These are phyloP conservation scores for Tuber indicum DNA, from an alignment of 495 filamentous ascomycete genomes.

Conservation along the genomic window DNA sequence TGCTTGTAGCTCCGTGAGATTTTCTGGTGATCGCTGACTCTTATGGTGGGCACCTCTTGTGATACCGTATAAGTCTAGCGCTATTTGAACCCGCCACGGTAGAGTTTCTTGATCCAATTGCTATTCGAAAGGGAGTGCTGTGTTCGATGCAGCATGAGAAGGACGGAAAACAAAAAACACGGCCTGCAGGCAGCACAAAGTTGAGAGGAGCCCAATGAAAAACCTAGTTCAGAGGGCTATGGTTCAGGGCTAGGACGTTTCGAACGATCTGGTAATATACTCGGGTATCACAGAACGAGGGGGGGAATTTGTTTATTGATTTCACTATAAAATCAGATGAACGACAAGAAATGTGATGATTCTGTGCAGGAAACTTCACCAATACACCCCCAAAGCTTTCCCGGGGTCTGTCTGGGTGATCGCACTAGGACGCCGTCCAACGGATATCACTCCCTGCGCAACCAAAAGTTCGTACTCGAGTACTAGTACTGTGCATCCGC, in stretches of 20 bases:
- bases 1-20: not conserved
- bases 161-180: not conserved
- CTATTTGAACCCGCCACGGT: not conserved
- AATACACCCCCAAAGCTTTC: not conserved
- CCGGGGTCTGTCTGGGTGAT: not conserved
- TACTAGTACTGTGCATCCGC: not conserved
- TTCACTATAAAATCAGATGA: not conserved
- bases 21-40: not conserved
- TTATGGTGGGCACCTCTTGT: not conserved
- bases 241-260: not conserved
- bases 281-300: not conserved
- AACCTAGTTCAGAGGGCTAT: not conserved
- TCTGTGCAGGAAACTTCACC: not conserved
- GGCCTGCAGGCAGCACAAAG: not conserved
- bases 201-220: not conserved
- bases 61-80: not conserved
- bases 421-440: not conserved
- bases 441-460: not conserved
- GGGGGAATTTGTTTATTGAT: not conserved
- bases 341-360: not conserved
- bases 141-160: not conserved
- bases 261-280: not conserved
- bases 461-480: not conserved
- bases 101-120: not conserved
- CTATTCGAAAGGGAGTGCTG: not conserved